phyloP scores from a whole-genome alignment of 2,329 filamentous ascomycete genomes.

The Shiraia bambusicola region DNA sequence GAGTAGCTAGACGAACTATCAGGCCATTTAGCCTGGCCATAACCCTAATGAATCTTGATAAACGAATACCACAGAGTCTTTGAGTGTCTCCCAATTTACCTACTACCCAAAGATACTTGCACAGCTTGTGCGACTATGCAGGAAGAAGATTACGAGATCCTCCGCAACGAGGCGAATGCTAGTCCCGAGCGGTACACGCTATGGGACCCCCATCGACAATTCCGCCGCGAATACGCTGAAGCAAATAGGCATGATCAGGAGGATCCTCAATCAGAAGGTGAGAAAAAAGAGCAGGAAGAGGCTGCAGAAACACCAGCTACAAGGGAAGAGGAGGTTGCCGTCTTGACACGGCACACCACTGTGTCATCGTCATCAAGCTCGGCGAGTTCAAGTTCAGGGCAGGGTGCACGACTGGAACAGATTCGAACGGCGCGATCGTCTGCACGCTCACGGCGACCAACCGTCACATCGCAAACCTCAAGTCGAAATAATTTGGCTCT shows the following conservation, averaged over 20 bases:
- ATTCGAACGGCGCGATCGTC: slow-evolving; percentile 30
- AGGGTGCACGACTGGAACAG: slow-evolving; percentile 27
- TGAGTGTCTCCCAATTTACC: no score
- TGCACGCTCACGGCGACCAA: slow-evolving; percentile 18
- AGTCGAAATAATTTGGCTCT: slow-evolving; percentile 25
- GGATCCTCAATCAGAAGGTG: slow-evolving; percentile 5
- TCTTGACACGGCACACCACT: slow-evolving; percentile 26
- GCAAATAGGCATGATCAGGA: slow-evolving; percentile 22
- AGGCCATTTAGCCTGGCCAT: no score
- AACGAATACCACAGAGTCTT: no score
- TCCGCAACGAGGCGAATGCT: slow-evolving; percentile 33
- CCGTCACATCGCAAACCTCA: slow-evolving; percentile 20
- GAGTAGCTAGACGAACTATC: no score
- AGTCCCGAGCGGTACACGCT: slow-evolving; percentile 26
- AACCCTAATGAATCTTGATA: no score
- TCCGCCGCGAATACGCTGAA: slow-evolving; percentile 27
- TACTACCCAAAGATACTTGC: background rate
- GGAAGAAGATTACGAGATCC: slow-evolving; percentile 32
- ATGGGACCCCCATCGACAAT: slow-evolving; percentile 34
- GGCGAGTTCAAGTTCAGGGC: slow-evolving; percentile 13
- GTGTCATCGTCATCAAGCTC: slow-evolving; percentile 25
- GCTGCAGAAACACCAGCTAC: slow-evolving; percentile 2
- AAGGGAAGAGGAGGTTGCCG: slow-evolving; percentile 22
- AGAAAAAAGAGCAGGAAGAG: slow-evolving; percentile 11
- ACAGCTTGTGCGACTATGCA: slow-evolving; percentile 22